A percentile compares a stretch with the other conserved stretches of the same genome.
Conservation (phyloP, 805 yeast genomes). For the Yamadazyma nakazawae region DNA sequence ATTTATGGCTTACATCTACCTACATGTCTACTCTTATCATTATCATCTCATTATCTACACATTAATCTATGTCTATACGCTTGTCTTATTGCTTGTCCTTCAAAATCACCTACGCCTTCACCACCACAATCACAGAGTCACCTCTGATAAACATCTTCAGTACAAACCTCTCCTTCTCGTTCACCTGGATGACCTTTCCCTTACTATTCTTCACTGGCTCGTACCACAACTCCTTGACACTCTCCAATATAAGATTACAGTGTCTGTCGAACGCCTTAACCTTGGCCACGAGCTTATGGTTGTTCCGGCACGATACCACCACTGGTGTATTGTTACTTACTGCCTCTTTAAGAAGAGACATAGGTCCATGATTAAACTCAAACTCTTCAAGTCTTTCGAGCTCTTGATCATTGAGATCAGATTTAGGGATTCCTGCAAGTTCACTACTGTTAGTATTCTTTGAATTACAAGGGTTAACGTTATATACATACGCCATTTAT, state of each 20-base stretch:
- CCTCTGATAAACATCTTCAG: conserved; percentile 92
- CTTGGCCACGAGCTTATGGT: conserved; percentile 85
- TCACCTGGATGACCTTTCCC: conserved; percentile 68
- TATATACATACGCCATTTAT: conserved; percentile 12
- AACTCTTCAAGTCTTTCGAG: conserved; percentile 81
- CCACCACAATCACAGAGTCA: conserved; percentile 85
- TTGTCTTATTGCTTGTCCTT: too few relatives aligned
- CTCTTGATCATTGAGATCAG: conserved; percentile 78
- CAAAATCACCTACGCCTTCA: conserved; percentile 35
- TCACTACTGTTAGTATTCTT: conserved; percentile 48
- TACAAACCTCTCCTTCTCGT: conserved; percentile 68
- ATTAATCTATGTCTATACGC: background rate
- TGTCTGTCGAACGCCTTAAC: conserved; percentile 96
- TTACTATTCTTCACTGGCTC: conserved; percentile 58
- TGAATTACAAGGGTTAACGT: background rate
- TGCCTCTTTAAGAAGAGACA: conserved; percentile 82
- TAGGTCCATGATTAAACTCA: conserved; percentile 86
- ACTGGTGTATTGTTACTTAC: conserved; percentile 72
- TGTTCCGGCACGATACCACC: conserved; percentile 85
- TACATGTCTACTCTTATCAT: background rate
- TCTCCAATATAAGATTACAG: conserved; percentile 87
- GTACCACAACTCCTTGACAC: conserved; percentile 85
- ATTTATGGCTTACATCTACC: background rate
- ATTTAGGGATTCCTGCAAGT: conserved; percentile 66
- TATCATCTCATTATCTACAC: background rate